Conservation (phyloP, 1,284 basidiomycete genomes). For the Microbotryum silenes-acaulis region DNA sequence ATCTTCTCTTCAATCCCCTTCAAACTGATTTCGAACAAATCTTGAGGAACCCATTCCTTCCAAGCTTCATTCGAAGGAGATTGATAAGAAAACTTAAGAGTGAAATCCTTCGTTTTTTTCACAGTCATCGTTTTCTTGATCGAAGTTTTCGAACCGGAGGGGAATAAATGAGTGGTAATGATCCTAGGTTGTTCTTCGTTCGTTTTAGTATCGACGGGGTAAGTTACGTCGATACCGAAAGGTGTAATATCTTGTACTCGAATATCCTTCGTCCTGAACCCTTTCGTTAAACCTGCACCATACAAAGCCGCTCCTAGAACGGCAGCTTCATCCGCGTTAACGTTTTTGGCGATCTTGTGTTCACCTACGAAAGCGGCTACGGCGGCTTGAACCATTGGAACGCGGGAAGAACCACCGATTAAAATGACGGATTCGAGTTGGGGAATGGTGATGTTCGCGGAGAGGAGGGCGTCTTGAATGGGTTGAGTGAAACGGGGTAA, state of each 20-base stretch:
- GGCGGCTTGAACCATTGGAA: conserved; percentile 82
- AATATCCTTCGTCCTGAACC: conserved; percentile 94
- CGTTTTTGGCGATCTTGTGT: conserved; percentile 81
- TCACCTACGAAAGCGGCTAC: conserved; percentile 65
- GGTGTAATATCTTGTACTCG: conserved; percentile 65
- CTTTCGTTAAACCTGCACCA: conserved; percentile 77
- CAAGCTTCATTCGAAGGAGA: conserved; percentile 51
- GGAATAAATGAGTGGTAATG: conserved; percentile 67
- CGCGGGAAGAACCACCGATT: conserved; percentile 79
- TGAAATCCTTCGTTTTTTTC: conserved; percentile 69
- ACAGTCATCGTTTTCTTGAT: conserved; percentile 76
- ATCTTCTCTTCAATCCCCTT: conserved; percentile 61
- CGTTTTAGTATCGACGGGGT: conserved; percentile 52
- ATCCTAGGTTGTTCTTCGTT: conserved; percentile 51
- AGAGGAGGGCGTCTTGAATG: conserved; percentile 64
- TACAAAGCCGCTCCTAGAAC: conserved; percentile 92
- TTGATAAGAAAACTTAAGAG: conserved; percentile 52
- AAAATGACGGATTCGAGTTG: conserved; percentile 83
- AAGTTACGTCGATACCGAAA: conserved; percentile 68
- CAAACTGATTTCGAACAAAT: conserved; percentile 61
- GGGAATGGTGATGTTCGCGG: conserved; percentile 60
- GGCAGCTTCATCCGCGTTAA: conserved; percentile 94
- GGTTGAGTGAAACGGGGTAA: conserved; percentile 57
- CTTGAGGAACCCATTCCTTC: conserved; percentile 49
- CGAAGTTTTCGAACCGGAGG: conserved; percentile 61